Conservation (phyloP, 2,329 filamentous ascomycete species). For the Cytospora mali region DNA sequence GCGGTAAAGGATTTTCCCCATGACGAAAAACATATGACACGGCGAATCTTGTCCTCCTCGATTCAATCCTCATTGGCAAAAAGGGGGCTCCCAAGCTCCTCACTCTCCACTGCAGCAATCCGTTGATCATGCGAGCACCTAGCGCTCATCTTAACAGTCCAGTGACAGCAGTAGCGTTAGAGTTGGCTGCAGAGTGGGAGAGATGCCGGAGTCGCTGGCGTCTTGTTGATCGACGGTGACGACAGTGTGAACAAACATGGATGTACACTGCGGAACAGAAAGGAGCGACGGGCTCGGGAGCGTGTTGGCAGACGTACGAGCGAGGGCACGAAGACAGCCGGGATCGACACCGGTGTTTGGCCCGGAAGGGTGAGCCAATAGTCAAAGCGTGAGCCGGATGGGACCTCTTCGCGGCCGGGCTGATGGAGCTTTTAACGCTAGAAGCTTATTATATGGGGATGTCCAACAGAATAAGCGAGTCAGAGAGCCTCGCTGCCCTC, state of each 20-base stretch:
- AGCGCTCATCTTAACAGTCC: neutral
- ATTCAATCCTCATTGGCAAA: neutral
- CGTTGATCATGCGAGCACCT: slow-evolving; percentile 3
- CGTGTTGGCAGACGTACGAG: neutral
- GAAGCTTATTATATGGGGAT: slow-evolving; percentile 2
- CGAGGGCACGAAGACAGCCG: neutral
- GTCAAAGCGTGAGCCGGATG: neutral
- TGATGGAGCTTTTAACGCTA: neutral
- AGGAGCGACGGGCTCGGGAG: neutral
- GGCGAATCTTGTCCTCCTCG: neutral
- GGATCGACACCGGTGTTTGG: neutral
- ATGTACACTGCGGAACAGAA: neutral
- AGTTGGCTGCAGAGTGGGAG: too few species aligned
- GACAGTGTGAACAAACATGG: slow-evolving; percentile 10
- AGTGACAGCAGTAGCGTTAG: neutral
- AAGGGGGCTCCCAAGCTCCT: neutral
- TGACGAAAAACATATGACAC: slow-evolving; percentile 3
- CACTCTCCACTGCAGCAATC: too few species aligned
- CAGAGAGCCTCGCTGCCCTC: neutral
- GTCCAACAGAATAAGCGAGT: neutral
- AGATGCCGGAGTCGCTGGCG: too few species aligned
- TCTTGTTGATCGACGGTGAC: slow-evolving; percentile 3
- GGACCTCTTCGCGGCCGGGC: too few species aligned
- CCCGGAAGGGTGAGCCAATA: neutral
- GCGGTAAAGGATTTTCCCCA: slow-evolving; percentile 14